Conservation (phyloP, 768 basidiomycete species). For the Tricholoma terreum region DNA sequence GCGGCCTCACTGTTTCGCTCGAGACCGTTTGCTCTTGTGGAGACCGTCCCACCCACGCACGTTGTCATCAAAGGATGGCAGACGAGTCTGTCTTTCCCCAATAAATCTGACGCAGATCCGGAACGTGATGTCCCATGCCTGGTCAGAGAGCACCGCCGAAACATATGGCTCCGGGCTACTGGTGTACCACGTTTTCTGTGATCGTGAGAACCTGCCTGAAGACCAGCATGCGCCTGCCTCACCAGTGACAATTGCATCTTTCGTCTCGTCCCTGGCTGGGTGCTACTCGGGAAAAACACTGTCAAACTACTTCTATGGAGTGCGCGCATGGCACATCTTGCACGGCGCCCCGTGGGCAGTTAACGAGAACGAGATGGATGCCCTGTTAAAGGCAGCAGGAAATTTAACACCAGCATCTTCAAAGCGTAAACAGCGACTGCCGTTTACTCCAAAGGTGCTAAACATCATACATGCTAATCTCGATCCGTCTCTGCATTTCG, state of each 20-base stretch:
- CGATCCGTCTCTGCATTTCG: too few species aligned
- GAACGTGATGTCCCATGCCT: conserved; percentile 22
- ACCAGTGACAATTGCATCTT: conserved; percentile 22
- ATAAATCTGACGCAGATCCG: conserved; percentile 18
- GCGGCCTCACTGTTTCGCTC: conserved; percentile 26
- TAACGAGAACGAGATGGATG: too few species aligned
- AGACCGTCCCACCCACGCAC: too few species aligned
- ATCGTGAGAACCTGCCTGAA: conserved; percentile 29
- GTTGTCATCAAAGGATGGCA: too few species aligned
- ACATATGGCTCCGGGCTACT: conserved; percentile 36
- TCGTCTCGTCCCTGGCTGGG: conserved; percentile 30
- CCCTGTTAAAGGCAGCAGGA: too few species aligned
- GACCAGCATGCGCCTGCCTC: conserved; percentile 23
- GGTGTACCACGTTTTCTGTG: conserved; percentile 38
- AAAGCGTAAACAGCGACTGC: too few species aligned
- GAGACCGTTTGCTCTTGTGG: too few species aligned
- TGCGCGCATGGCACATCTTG: too few species aligned
- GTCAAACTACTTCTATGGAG: conserved; percentile 33
- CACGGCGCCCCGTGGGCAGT: conserved; percentile 27
- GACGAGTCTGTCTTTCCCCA: too few species aligned
- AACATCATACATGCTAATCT: too few species aligned
- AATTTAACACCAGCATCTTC: too few species aligned
- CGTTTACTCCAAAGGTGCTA: too few species aligned
- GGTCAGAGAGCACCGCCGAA: conserved; percentile 29
- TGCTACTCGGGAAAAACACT: conserved; percentile 30